Percentiles rank a stretch among this genome's conserved stretches.
These are phyloP conservation scores for Ceratocystis smalleyi DNA, from an alignment of 2,329 filamentous ascomycete genomes.

Conservation along the genomic window DNA sequence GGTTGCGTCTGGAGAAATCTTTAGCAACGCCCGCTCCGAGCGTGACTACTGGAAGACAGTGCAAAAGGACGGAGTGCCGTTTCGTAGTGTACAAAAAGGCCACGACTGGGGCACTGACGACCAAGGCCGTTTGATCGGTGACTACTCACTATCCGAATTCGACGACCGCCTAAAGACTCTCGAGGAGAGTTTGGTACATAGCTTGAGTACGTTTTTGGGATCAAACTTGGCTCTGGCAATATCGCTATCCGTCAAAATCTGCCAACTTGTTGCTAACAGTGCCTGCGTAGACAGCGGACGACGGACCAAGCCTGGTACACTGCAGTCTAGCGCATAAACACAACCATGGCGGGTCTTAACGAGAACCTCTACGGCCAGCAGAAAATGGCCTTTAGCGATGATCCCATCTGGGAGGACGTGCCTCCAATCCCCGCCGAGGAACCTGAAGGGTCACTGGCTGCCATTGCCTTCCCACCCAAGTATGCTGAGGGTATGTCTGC, in stretches of 20 bases:
- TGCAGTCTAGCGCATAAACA: not conserved
- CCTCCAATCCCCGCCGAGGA: slow-evolving; percentile 71
- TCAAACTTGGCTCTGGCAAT: not conserved
- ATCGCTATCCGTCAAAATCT: no score
- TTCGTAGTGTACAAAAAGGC: slow-evolving; percentile 28
- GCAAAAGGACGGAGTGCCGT: slow-evolving; percentile 36
- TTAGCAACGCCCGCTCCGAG: slow-evolving; percentile 33
- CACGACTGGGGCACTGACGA: slow-evolving; percentile 35
- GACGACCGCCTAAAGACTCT: slow-evolving; percentile 29
- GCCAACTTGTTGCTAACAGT: not conserved
- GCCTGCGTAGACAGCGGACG: slow-evolving; percentile 1
- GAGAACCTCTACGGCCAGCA: slow-evolving; percentile 39
- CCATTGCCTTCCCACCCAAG: slow-evolving; percentile 77
- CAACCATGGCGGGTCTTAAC: slow-evolving; percentile 36
- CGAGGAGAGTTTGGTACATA: slow-evolving; percentile 29
- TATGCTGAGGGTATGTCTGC: slow-evolving; percentile 56
- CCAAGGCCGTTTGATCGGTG: slow-evolving; percentile 33
- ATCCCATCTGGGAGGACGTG: slow-evolving; percentile 68
- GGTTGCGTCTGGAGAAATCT: slow-evolving; percentile 25
- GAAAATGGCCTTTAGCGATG: slow-evolving; percentile 37
- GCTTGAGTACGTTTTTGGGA: slow-evolving; percentile 22
- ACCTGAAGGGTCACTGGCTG: slow-evolving; percentile 69
- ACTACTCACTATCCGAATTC: slow-evolving; percentile 34
- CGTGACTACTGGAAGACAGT: slow-evolving; percentile 44
- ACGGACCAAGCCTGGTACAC: not conserved